These are phyloP conservation scores for Sporisorium reilianum DNA, from an alignment of 1,284 basidiomycete genomes.

Conservation along the genomic window DNA sequence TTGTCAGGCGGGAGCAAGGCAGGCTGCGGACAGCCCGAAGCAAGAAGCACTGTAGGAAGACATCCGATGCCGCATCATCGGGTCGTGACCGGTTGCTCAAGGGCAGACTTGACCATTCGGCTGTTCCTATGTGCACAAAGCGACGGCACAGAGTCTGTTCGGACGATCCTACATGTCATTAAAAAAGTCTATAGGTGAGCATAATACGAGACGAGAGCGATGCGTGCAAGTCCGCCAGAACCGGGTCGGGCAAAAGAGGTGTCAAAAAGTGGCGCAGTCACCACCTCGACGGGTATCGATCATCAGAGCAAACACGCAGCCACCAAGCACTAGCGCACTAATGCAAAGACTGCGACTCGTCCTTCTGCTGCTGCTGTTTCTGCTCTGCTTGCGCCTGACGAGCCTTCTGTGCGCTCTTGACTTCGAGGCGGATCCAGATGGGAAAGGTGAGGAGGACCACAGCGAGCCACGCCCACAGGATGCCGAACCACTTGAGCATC, in stretches of 20 bases:
- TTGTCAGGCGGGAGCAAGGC: not conserved
- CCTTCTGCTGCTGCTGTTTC: constrained; percentile 11
- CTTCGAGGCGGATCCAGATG: constrained; percentile 58
- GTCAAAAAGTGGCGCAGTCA: not conserved
- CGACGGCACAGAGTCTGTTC: not conserved
- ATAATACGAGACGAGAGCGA: not conserved
- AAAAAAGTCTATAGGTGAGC: not conserved
- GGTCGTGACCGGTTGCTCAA: not conserved
- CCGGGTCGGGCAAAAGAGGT: not conserved
- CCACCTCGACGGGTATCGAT: not conserved
- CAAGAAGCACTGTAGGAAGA: not conserved
- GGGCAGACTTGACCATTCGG: too few species aligned
- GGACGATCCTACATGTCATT: not conserved
- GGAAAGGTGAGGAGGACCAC: constrained; percentile 59
- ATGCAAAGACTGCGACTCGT: not conserved
- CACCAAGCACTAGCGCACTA: not conserved
- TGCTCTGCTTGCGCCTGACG: constrained; percentile 15
- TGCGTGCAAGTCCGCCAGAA: not conserved
- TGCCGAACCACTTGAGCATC: constrained; percentile 63
- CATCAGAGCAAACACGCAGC: not conserved
- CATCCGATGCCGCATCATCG: constrained; percentile 3
- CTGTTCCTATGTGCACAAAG: not conserved
- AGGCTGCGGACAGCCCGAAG: not conserved
- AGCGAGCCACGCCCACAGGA: constrained; percentile 63
- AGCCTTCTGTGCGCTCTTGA: constrained; percentile 27